Base-by-base conservation (phyloP, 345 rosid species). In the Brassica juncea region DNA sequence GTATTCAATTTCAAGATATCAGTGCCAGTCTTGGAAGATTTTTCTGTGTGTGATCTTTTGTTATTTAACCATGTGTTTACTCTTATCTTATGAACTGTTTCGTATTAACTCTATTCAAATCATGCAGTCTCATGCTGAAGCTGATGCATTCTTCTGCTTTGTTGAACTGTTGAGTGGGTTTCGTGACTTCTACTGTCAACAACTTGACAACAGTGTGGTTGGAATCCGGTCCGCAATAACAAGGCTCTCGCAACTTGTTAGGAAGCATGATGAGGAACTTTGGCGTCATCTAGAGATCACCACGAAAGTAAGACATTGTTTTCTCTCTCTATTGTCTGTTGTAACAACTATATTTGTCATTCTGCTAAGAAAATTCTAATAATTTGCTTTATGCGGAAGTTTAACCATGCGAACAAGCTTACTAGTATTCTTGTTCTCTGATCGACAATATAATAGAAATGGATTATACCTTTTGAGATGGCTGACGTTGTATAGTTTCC, bases 271-370 rank as follows among this genome's bases (percentile, higher is more conserved):
- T 83, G 98, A 95, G 79, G 99, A 95, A 84, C 98, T 95, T 68
- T 95, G 99, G 99, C 99, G 99, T 60, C 99, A 95, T 86, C 90
- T 95, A 78, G 99, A 94, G 86, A 74, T 94, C 85, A 90, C 98
- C 76, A 91, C 98, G 35, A 91, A 93, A 86, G 99, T 91, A 90
- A 85, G 87, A 83, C 54, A 62, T 57, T 1, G 25, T n/a, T 30
- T 42, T 57, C 9, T 49, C 8, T 42, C 8, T 28, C 25, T 35
- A 6, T 60, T 39, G 31, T 59, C 42, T 60, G 67, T 27, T 67
- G n/a, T 55, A 42, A 37, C 57, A 55, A 23, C 32, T 19, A 58
- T 58, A 27, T 30, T 15, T 61, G 60, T 28, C 47, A 65, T 55
- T 64, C 34, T 23, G 15, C 27, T 15, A 25, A 37, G 54, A 3